phyloP scores from a whole-genome alignment of 1,284 basidiomycete genomes.

The Papiliotrema laurentii region DNA sequence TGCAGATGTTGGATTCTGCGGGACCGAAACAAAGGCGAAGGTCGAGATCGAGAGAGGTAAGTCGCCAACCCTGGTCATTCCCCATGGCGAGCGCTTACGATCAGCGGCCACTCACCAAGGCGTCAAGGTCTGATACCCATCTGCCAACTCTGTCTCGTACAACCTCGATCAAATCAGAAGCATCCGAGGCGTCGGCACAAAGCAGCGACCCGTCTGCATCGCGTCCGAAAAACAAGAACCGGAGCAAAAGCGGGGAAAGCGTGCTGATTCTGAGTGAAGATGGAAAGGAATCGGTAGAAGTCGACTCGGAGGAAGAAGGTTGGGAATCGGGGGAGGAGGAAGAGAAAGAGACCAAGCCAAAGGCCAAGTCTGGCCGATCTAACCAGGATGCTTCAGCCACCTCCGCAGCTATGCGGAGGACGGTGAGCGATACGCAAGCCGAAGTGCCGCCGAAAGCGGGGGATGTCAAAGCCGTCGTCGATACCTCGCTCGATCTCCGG shows the following conservation, averaged over 20 bases:
- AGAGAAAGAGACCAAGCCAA: slow-evolving; percentile 2
- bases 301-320: slow-evolving; percentile 23
- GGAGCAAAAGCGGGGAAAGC: slow-evolving; percentile 15
- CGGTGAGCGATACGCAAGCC: slow-evolving; percentile 26
- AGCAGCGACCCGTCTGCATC: slow-evolving; percentile 8
- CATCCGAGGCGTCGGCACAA: too few relatives aligned
- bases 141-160: slow-evolving; percentile 27
- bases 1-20: slow-evolving; percentile 32
- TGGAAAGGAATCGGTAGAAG: slow-evolving; percentile 13
- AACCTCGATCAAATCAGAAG: slow-evolving; percentile 22
- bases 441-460: slow-evolving; percentile 4
- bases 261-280: slow-evolving; percentile 16
- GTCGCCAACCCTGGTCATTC: slow-evolving; percentile 3
- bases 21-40: slow-evolving; percentile 14
- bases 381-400: background rate
- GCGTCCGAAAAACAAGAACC: slow-evolving; percentile 10
- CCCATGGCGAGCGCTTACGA: background rate
- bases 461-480: background rate
- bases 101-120: slow-evolving; percentile 24
- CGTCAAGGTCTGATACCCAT: slow-evolving; percentile 30
- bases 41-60: slow-evolving; percentile 22
- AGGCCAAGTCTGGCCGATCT: background rate
- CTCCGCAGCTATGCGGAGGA: slow-evolving; percentile 17
- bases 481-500: background rate
- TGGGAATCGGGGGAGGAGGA: slow-evolving; percentile 32